Evolutionary conservation across 495 filamentous ascomycete genomes (phyloP).

Genomic region (Mytilinidion resinicola): DNA sequence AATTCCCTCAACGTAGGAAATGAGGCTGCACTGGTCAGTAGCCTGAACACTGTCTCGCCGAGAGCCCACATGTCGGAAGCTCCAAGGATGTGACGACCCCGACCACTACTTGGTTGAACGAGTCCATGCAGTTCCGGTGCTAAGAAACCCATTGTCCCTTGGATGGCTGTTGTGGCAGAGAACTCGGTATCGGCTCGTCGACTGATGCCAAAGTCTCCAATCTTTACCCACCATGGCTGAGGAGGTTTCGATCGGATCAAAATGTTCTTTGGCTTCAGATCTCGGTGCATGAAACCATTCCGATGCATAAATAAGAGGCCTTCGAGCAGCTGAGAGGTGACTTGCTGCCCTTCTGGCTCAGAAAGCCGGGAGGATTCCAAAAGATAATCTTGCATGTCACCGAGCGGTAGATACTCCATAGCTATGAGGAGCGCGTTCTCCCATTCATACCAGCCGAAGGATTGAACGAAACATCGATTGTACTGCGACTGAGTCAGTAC

Average conservation of each 20-base stretch:
- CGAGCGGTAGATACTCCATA: slow-evolving; percentile 11
- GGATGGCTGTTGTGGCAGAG: slow-evolving; percentile 25
- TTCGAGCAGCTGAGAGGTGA: slow-evolving; percentile 8
- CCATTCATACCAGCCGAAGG: slow-evolving; percentile 16
- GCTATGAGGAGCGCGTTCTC: slow-evolving; percentile 4
- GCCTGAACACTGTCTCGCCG: slow-evolving; percentile 1
- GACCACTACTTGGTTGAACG: not conserved
- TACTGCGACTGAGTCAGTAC: slow-evolving; percentile 7
- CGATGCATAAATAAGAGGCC: slow-evolving; percentile 10
- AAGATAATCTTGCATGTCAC: slow-evolving; percentile 14
- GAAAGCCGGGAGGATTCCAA: not conserved
- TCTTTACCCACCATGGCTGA: slow-evolving; percentile 41
- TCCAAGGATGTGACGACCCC: not conserved
- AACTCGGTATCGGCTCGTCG: slow-evolving; percentile 33
- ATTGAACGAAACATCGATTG: slow-evolving; percentile 11
- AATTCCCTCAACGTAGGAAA: not conserved
- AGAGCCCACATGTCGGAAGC: slow-evolving; percentile 14
- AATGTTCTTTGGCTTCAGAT: slow-evolving; percentile 17
- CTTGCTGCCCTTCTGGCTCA: slow-evolving; percentile 8
- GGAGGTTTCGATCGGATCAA: slow-evolving; percentile 6
- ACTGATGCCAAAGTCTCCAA: slow-evolving; percentile 48
- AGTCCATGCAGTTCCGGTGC: slow-evolving; percentile 38
- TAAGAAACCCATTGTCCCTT: slow-evolving; percentile 34
- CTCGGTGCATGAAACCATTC: slow-evolving; percentile 16
- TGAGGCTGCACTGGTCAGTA: not conserved